A percentile compares a stretch with the other conserved stretches of the same genome.
These are phyloP conservation scores for Phoma sp. DNA, from an alignment of 2,329 filamentous ascomycete species.

Conservation along the genomic window DNA sequence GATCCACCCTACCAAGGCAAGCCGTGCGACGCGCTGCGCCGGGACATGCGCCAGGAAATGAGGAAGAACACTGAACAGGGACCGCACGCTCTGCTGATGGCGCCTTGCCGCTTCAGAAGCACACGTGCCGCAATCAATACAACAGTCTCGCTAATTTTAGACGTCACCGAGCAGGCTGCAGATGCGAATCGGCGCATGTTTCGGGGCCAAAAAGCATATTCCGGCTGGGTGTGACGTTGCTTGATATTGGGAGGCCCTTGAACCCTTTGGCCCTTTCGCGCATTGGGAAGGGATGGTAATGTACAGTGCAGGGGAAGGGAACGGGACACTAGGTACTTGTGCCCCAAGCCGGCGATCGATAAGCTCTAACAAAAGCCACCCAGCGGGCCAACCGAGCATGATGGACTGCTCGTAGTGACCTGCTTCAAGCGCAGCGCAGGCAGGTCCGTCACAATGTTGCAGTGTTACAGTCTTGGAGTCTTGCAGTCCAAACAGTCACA, in stretches of 20 bases:
- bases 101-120: constrained; percentile 32
- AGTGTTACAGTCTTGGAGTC: too few relatives aligned
- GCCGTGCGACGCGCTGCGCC: constrained; percentile 31
- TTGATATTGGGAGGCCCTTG: neutral
- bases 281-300: constrained; percentile 21
- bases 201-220: constrained; percentile 36
- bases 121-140: constrained; percentile 49
- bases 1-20: constrained; percentile 33
- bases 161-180: constrained; percentile 20
- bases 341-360: constrained; percentile 16
- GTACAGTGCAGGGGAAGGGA: constrained; percentile 26
- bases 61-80: constrained; percentile 13
- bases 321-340: neutral
- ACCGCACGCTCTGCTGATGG: constrained; percentile 32
- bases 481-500: too few relatives aligned
- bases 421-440: constrained; percentile 28
- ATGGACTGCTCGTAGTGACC: constrained; percentile 20
- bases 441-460: neutral
- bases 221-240: constrained; percentile 15
- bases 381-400: too few relatives aligned
- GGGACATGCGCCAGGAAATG: constrained; percentile 33
- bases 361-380: constrained; percentile 4
- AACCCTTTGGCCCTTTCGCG: constrained; percentile 5
- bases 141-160: constrained; percentile 40
- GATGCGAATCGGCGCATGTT: constrained; percentile 24